phyloP scores from a whole-genome alignment of 495 filamentous ascomycete species.

The Trichoderma virens region DNA sequence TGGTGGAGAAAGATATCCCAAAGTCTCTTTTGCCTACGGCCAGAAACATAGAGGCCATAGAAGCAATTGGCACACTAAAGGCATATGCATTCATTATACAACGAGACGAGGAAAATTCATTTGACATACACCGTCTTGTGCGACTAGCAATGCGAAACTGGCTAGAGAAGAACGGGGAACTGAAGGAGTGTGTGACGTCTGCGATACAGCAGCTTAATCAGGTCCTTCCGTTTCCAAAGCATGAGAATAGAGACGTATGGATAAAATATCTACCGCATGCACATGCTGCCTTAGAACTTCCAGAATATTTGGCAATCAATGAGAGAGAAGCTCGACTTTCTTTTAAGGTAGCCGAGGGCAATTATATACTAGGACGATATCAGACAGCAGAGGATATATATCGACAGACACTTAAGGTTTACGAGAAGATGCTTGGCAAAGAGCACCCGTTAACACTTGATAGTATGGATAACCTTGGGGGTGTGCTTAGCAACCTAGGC shows the following conservation, averaged over 20 bases:
- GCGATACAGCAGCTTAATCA: constrained; percentile 23
- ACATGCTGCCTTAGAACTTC: constrained; percentile 19
- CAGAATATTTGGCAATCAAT: not conserved
- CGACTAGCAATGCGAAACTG: constrained; percentile 37
- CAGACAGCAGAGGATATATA: not conserved
- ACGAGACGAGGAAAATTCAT: constrained; percentile 18
- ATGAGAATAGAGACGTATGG: constrained; percentile 28
- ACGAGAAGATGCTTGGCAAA: not conserved
- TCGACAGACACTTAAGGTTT: not conserved
- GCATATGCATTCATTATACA: constrained; percentile 36
- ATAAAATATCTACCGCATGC: constrained; percentile 32
- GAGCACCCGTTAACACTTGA: not conserved
- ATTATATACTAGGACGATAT: not conserved
- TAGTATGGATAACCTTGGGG: not conserved
- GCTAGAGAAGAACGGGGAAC: constrained; percentile 25
- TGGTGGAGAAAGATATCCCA: constrained; percentile 35
- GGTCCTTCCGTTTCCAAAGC: constrained; percentile 24
- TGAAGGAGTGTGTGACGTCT: constrained; percentile 21
- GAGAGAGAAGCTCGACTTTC: not conserved
- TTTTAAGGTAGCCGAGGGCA: not conserved
- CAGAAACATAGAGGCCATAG: constrained; percentile 16
- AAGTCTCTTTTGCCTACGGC: constrained; percentile 19
- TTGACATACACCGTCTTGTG: constrained; percentile 38
- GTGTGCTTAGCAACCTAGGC: not conserved
- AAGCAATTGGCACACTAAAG: constrained; percentile 31